Conservation (phyloP, 2,329 filamentous ascomycete genomes). For the Penicillium sp. region DNA sequence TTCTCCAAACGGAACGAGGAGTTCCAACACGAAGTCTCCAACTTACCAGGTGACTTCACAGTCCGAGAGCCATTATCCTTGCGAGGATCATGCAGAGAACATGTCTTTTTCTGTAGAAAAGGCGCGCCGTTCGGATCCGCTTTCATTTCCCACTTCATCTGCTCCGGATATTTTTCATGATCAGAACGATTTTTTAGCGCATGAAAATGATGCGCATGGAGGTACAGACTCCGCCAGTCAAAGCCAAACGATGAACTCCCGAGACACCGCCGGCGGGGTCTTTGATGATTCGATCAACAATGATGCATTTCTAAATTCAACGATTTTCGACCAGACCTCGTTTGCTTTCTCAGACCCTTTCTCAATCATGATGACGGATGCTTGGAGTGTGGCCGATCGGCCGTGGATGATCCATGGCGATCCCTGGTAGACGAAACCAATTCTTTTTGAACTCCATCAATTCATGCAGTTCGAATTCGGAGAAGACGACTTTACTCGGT, state of each 20-base stretch:
- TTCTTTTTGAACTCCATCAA: too few relatives aligned
- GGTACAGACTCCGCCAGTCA: background rate
- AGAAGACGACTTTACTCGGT: too few relatives aligned
- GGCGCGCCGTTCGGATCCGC: too few relatives aligned
- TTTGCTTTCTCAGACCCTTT: conserved; percentile 16
- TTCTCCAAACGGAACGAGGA: background rate
- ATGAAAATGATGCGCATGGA: background rate
- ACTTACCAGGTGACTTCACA: too few relatives aligned
- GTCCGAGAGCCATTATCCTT: too few relatives aligned
- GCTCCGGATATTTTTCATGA: background rate
- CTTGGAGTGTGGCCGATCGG: conserved; percentile 31
- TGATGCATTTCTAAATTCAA: conserved; percentile 8
- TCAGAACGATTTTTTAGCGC: background rate
- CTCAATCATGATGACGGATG: conserved; percentile 18
- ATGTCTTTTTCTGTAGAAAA: too few relatives aligned
- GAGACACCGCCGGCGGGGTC: conserved; percentile 15
- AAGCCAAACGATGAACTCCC: background rate
- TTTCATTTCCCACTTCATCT: too few relatives aligned
- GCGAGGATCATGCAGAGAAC: too few relatives aligned
- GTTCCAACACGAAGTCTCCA: too few relatives aligned
- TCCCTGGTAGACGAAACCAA: conserved; percentile 8
- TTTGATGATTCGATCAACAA: conserved; percentile 16
- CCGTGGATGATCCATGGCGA: conserved; percentile 30
- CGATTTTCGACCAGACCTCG: conserved; percentile 9
- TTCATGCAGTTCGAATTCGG: too few relatives aligned